Conservation (phyloP, 225 moss, liverwort and hornwort species). For the Antitrichia curtipendula region DNA sequence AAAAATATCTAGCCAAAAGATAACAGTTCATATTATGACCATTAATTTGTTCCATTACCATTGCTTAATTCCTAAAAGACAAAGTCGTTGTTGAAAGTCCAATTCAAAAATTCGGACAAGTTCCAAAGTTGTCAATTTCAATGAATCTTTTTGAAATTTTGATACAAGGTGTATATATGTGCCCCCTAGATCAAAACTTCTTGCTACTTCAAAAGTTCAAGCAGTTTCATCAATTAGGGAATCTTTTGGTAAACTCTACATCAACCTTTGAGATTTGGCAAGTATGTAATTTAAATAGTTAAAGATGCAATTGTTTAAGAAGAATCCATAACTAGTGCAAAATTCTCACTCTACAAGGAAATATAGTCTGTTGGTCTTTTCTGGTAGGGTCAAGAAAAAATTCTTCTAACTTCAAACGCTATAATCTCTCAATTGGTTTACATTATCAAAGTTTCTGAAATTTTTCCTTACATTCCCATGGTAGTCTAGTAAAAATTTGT, state of each 20-base stretch:
- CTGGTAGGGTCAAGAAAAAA: fast-evolving
- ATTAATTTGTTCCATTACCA: neutral
- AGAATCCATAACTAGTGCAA: too few relatives aligned
- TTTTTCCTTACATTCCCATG: neutral
- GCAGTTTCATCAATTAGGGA: neutral
- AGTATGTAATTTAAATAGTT: too few relatives aligned
- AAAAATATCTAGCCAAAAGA: neutral
- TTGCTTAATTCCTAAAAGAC: neutral
- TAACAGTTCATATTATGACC: neutral
- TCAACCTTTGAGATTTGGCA: too few relatives aligned
- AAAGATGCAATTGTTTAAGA: too few relatives aligned
- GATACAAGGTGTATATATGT: neutral
- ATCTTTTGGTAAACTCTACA: too few relatives aligned
- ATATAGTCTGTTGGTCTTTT: neutral
- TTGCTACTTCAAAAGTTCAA: fast-evolving
- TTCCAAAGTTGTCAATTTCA: neutral
- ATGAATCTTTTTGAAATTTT: neutral
- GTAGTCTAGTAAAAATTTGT: neutral
- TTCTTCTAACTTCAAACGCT: too few relatives aligned
- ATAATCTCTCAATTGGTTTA: too few relatives aligned
- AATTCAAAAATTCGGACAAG: too few relatives aligned
- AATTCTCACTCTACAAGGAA: neutral
- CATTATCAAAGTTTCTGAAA: neutral
- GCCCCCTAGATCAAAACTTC: fast-evolving
- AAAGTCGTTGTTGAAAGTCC: neutral